These are phyloP conservation scores for Fusarium equiseti DNA, from an alignment of 2,329 filamentous ascomycete genomes.

Conservation along the genomic window DNA sequence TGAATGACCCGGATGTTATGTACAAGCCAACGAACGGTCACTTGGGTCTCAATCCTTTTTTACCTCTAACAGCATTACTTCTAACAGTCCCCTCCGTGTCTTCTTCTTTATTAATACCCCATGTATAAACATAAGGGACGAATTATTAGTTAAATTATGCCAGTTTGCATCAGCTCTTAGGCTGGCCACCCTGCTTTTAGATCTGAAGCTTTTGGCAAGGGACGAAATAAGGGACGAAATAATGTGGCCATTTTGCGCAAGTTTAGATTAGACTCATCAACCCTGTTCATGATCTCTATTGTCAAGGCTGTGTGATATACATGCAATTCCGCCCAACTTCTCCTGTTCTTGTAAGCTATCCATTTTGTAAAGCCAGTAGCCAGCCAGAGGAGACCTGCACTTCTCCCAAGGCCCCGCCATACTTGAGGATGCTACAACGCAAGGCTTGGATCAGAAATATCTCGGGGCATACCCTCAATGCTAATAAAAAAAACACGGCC, in stretches of 20 bases:
- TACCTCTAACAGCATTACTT: neutral
- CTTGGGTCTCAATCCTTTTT: neutral
- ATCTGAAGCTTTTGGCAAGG: neutral
- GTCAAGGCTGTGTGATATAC: slow-evolving; percentile 25
- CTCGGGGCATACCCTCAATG: slow-evolving; percentile 21
- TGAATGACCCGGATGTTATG: neutral
- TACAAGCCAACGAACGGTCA: neutral
- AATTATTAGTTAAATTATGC: neutral
- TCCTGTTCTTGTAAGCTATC: slow-evolving; percentile 16
- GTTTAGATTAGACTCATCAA: neutral
- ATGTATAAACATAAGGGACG: neutral
- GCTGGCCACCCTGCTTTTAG: neutral
- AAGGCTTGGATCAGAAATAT: slow-evolving; percentile 25
- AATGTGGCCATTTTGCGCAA: neutral
- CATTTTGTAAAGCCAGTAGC: slow-evolving; percentile 20
- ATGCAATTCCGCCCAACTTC: slow-evolving; percentile 36
- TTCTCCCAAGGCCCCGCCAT: slow-evolving; percentile 41
- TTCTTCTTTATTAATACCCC: neutral
- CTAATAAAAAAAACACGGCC: slow-evolving; percentile 21
- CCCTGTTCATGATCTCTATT: slow-evolving; percentile 8
- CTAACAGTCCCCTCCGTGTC: too few species aligned
- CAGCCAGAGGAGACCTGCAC: slow-evolving; percentile 51
- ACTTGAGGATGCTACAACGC: slow-evolving; percentile 1
- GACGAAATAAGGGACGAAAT: neutral
- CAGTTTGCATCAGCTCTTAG: neutral